Conservation (phyloP, 2,329 filamentous ascomycete species). For the Fusarium piperis region DNA sequence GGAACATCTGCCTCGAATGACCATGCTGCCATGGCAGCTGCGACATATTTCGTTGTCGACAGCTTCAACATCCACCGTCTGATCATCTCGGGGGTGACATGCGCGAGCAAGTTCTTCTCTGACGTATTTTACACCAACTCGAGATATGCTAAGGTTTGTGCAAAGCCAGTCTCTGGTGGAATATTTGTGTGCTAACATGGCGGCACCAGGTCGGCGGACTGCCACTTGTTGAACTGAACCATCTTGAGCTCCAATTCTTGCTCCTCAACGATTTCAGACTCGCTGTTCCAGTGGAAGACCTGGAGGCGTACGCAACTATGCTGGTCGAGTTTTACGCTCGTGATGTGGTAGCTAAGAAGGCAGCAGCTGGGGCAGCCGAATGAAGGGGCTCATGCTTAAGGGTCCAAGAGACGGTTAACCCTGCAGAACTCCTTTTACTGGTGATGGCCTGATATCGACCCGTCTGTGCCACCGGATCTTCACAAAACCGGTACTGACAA, state of each 20-base stretch:
- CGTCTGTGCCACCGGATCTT: not conserved
- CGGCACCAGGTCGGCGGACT: slow-evolving; percentile 84
- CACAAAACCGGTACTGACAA: not conserved
- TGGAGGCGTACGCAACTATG: slow-evolving; percentile 98
- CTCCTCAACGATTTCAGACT: slow-evolving; percentile 96
- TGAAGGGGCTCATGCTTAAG: slow-evolving; percentile 22
- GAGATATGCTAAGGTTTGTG: slow-evolving; percentile 92
- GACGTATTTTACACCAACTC: slow-evolving; percentile 99
- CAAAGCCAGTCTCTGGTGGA: not conserved
- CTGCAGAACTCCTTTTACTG: slow-evolving; percentile 3
- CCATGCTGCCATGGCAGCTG: slow-evolving; percentile 42
- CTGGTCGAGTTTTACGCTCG: slow-evolving; percentile 96
- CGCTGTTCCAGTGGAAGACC: slow-evolving; percentile 90
- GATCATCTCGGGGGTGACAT: slow-evolving; percentile 96
- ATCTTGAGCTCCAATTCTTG: slow-evolving; percentile 94
- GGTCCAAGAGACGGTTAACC: not conserved
- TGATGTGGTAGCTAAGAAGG: slow-evolving; percentile 71
- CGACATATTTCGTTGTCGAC: slow-evolving; percentile 88
- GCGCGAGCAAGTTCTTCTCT: slow-evolving; percentile 99
- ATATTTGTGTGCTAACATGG: slow-evolving; percentile 17
- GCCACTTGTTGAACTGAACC: slow-evolving; percentile 91
- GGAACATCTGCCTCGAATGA: slow-evolving; percentile 38
- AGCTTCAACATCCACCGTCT: slow-evolving; percentile 98
- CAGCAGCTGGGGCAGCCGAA: slow-evolving; percentile 25
- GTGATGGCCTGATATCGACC: not conserved